phyloP scores from a whole-genome alignment of 768 basidiomycete species.

The Rhodotorula kratochvilovae region DNA sequence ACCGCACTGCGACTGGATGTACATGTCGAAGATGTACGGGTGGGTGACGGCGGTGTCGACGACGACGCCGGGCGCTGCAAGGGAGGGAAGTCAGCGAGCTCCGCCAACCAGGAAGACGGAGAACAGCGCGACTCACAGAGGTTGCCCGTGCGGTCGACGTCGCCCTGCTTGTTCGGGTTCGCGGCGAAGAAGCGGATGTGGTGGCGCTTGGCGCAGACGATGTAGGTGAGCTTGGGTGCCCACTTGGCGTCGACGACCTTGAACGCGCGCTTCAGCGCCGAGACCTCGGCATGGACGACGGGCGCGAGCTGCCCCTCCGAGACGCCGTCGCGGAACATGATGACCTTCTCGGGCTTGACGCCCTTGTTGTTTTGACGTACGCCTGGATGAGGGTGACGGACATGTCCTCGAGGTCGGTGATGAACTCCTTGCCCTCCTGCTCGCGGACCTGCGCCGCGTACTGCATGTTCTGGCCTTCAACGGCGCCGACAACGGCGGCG shows the following conservation, averaged over 20 bases:
- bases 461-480: conserved; percentile 4
- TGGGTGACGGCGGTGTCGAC: conserved; percentile 25
- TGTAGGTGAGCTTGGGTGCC: conserved; percentile 29
- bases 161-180: conserved; percentile 2
- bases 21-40: conserved; percentile 23
- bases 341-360: conserved; percentile 14
- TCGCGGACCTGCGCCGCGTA: conserved; percentile 33
- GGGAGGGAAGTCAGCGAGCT: not conserved
- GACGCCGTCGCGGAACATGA: conserved; percentile 29
- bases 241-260: conserved; percentile 23
- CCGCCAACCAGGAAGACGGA: not conserved
- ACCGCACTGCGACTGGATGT: conserved; percentile 29
- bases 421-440: conserved; percentile 30
- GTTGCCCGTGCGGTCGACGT: conserved; percentile 34
- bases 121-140: conserved; percentile 1
- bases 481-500: conserved; percentile 21
- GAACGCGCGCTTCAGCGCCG: conserved; percentile 25
- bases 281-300: conserved; percentile 27
- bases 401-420: conserved; percentile 29
- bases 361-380: conserved; percentile 6
- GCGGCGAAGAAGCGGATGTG: conserved; percentile 30
- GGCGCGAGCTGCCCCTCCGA: conserved; percentile 29
- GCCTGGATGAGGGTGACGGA: not conserved
- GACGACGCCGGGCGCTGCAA: conserved; percentile 26
- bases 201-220: conserved; percentile 38